These are phyloP conservation scores for Dioscorea cayenensis DNA, from an alignment of 116 monocot species.

Conservation along the genomic window DNA sequence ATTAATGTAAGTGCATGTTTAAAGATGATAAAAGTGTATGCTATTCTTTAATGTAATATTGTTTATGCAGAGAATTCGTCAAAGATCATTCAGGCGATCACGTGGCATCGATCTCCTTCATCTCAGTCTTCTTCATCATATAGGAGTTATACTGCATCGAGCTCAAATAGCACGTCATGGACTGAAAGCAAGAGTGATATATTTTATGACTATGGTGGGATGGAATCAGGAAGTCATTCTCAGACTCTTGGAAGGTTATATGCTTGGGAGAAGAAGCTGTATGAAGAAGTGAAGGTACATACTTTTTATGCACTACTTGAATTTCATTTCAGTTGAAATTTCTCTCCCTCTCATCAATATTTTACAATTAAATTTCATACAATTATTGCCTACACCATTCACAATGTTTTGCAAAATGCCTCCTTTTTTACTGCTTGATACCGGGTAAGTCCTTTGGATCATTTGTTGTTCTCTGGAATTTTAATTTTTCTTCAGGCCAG, in stretches of 20 bases:
- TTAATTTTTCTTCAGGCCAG: too few species aligned
- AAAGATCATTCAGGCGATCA: slow-evolving; percentile 76
- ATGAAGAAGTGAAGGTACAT: slow-evolving; percentile 94
- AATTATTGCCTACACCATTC: too few species aligned
- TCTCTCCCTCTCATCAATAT: too few species aligned
- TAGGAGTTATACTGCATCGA: slow-evolving; percentile 47
- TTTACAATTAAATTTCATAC: too few species aligned
- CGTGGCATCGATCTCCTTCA: slow-evolving; percentile 88
- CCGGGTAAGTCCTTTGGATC: too few species aligned
- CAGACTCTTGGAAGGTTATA: slow-evolving; percentile 85
- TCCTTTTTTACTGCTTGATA: too few species aligned
- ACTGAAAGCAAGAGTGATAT: slow-evolving; percentile 47
- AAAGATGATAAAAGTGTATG: too few species aligned
- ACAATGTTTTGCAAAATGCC: too few species aligned
- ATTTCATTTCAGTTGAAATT: too few species aligned
- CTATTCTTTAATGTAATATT: background rate
- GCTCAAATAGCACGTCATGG: slow-evolving; percentile 42
- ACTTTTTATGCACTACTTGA: background rate
- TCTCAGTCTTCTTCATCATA: slow-evolving; percentile 55
- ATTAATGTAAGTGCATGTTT: background rate
- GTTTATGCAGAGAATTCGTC: slow-evolving; percentile 76
- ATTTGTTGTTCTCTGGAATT: too few species aligned
- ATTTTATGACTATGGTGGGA: slow-evolving; percentile 69
- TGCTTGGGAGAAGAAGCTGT: slow-evolving; percentile 99
- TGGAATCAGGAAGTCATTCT: slow-evolving; percentile 86